Evolutionary conservation across 2,329 filamentous ascomycete genomes (phyloP), one percentile per base, ranked within the genome.

Genomic region (Chrysoporthe austroafricana): DNA sequence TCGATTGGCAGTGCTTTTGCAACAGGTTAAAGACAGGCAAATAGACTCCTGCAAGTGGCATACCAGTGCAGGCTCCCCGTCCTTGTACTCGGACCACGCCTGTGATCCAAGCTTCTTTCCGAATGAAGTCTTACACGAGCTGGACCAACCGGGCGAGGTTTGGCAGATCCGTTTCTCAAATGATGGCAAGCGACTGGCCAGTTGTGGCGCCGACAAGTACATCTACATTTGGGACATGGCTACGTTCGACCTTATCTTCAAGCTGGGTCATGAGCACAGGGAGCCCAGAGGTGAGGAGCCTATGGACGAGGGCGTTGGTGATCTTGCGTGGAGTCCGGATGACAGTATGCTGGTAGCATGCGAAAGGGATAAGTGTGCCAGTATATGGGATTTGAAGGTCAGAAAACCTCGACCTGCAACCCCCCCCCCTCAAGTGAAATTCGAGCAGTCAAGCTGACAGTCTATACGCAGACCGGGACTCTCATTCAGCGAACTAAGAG

Each of bases 141-240:
- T 98, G 3, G 84, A 92, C 66, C 90, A 97, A 74, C 82, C 81
- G 0, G 91, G 93, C 67, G 95, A 99, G 79, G 91, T 97, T 14
- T 99, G 95, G 94, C 92, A 93, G 74, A 84, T 97, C 13, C 87
- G 90, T 63, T 99, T 97, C 77, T 98, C 95, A 5, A 90, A 97
- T 70, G 90, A 97, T 73, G 96, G 96, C 18, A 87, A 85, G 32
- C 91, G 87, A 73, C 80, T 99, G 66, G 96, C 94, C 2, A 95
- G 92, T 46, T 92, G 93, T 68, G 93, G 95, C 62, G 87, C 87
- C 73, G 91, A 93, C 70, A 88, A 87, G 39, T 84, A 86, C 8
- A 90, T 97, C 60, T 85, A 93, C 65, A 91, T 99, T 67, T 98
- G 96, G 81, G 91, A 96, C 66, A 91, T 92, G 0, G 82, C 82